Evolutionary conservation across 129 eudicot genomes (phyloP), one percentile per base, ranked within the genome.

Genomic region (Flaveria trinervia): DNA sequence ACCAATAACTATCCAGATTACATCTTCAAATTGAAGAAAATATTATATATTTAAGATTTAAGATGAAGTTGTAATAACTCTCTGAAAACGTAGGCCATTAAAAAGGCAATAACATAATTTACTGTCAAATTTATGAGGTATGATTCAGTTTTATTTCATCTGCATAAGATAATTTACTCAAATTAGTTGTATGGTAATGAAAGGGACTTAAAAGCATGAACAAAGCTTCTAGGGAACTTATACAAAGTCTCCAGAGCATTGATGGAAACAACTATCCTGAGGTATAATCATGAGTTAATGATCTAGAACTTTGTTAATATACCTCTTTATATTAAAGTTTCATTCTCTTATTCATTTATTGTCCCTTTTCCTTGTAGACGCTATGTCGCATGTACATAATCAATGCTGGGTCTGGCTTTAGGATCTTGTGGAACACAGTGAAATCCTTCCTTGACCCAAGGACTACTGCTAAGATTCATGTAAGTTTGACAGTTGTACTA

Each of bases 381-480:
- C 81, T 94, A 61, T 91, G 89, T 75, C 89, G 97, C 78, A 91
- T 91, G 98, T 94, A 87, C 92, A 91, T 94, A 46, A 94, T 94
- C 88, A 94, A 94, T 49, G 98, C 96, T 52, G 98, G 98, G 12
- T 91, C 93, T 48, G 97, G 98, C 72, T 94, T 94, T 66, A 89
- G 98, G 92, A 92, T 94, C 52, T 84, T 94, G 73, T 94, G 98
- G 98, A 91, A 82, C 89, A 87, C 96, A 12, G 89, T 91, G 52
- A 94, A 94, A 81, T 85, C 93, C 14, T 94, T 94, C 89, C 96
- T 94, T 81, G 98, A 94, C 80, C 97, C 98, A 25, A 94, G 88
- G 83, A 94, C 98, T 82, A 83, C 97, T 2, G 83, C 96, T 48
- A 94, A 94, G 87, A 94, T 94, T 73, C 91, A 91, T 74, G 98